Conservation (phyloP, 1,284 basidiomycete genomes). For the Amylostereum areolatum region DNA sequence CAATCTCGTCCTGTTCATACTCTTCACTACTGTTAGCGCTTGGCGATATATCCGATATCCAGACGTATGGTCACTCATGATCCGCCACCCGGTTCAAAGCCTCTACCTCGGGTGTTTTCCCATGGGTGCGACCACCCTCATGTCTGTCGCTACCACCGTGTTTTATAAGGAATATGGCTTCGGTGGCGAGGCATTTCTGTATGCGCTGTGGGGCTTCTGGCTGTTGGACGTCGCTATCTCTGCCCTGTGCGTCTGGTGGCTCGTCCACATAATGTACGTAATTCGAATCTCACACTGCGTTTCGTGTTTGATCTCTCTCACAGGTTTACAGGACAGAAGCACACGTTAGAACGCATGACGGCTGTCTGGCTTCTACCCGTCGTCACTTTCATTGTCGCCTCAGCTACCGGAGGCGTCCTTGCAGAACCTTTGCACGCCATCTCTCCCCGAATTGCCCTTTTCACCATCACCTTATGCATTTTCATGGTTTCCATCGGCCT, state of each 20-base stretch:
- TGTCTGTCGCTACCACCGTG: conserved; percentile 17
- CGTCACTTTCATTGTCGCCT: conserved; percentile 55
- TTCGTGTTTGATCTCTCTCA: conserved; percentile 1
- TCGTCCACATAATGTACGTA: conserved; percentile 51
- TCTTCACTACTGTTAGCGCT: conserved; percentile 30
- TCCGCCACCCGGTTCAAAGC: conserved; percentile 33
- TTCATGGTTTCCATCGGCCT: conserved; percentile 49
- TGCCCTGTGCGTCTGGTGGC: conserved; percentile 44
- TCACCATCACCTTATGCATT: conserved; percentile 46
- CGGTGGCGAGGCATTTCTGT: conserved; percentile 40
- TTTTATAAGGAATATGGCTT: conserved; percentile 26
- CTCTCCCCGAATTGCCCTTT: conserved; percentile 35
- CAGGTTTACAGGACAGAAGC: conserved; percentile 50
- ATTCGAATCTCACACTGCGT: neutral
- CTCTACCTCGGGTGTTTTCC: conserved; percentile 56
- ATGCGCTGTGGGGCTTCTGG: conserved; percentile 55
- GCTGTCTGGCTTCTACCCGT: conserved; percentile 57
- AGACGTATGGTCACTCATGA: conserved; percentile 14
- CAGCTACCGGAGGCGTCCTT: conserved; percentile 52
- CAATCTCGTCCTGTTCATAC: conserved; percentile 41
- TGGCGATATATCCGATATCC: conserved; percentile 42
- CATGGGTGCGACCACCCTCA: conserved; percentile 55
- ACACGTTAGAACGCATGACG: conserved; percentile 39
- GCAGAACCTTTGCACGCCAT: conserved; percentile 33
- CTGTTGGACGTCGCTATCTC: conserved; percentile 50